Conservation (phyloP, 495 filamentous ascomycete genomes). For the Massariosphaeria phaeospora region DNA sequence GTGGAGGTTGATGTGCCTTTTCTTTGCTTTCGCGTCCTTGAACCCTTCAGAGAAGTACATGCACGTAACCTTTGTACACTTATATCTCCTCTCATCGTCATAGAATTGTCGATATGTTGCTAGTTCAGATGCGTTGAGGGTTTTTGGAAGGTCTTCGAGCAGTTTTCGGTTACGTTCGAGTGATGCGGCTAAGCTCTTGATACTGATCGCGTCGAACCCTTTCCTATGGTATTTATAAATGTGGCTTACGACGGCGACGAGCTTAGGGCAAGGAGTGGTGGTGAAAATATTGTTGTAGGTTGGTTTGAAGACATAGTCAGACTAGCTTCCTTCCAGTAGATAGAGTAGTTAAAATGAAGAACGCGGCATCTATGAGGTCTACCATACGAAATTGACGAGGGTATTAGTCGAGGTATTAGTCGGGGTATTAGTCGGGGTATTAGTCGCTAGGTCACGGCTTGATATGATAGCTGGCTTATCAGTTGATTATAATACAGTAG, state of each 20-base stretch:
- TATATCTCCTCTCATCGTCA: conserved; percentile 38
- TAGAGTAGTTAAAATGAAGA: no score
- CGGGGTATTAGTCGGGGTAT: no score
- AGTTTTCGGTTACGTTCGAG: conserved; percentile 32
- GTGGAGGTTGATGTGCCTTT: conserved; percentile 41
- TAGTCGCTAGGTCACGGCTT: no score
- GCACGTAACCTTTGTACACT: conserved; percentile 44
- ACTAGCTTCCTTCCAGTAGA: no score
- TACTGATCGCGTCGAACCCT: conserved; percentile 27
- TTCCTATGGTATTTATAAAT: conserved; percentile 32
- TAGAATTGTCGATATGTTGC: conserved; percentile 34
- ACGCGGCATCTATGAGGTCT: no score
- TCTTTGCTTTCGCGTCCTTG: conserved; percentile 28
- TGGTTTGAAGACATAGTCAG: no score
- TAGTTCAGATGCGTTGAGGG: conserved; percentile 1
- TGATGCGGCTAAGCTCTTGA: conserved; percentile 26
- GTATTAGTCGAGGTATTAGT: no score
- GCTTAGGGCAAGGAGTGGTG: conserved; percentile 24
- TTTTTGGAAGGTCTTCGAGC: conserved; percentile 31
- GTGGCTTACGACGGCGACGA: conserved; percentile 30
- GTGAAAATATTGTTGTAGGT: no score
- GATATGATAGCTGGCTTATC: no score
- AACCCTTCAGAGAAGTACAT: conserved; percentile 47
- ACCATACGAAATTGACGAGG: no score
- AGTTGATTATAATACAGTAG: no score